These are phyloP conservation scores for Fusarium nematophilum DNA, from an alignment of 2,329 filamentous ascomycete species.

Conservation along the genomic window DNA sequence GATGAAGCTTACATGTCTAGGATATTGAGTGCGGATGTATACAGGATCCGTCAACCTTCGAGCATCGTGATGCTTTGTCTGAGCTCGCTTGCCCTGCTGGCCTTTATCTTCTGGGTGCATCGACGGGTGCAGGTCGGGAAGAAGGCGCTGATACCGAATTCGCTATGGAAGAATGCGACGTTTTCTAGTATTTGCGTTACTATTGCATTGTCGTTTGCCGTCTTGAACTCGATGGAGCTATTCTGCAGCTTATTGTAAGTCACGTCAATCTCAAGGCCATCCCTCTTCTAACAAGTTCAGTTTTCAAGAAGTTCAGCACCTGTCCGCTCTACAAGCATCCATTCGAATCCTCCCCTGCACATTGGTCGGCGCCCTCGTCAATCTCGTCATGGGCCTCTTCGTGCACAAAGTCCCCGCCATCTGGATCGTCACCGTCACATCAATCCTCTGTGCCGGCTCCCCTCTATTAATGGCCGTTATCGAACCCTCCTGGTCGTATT, in stretches of 20 bases:
- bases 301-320: constrained; percentile 61
- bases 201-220: constrained; percentile 56
- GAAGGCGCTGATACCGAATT: constrained; percentile 70
- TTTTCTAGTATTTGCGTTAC: constrained; percentile 66
- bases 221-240: constrained; percentile 58
- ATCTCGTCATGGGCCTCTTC: constrained; percentile 57
- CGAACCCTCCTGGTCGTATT: constrained; percentile 61
- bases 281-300: constrained; percentile 42
- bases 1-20: no score
- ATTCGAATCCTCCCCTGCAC: constrained; percentile 59
- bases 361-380: constrained; percentile 55
- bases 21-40: constrained; percentile 50
- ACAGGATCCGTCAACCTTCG: constrained; percentile 53
- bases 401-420: constrained; percentile 55
- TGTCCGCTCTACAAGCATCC: constrained; percentile 58
- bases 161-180: constrained; percentile 64
- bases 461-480: constrained; percentile 68
- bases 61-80: constrained; percentile 59
- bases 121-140: constrained; percentile 56
- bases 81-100: constrained; percentile 54
- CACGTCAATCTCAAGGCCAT: neutral
- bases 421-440: constrained; percentile 54
- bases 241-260: constrained; percentile 60
- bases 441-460: constrained; percentile 55
- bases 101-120: constrained; percentile 65